phyloP scores from a whole-genome alignment of 1,284 basidiomycete species.

The Austropuccinia psidii region DNA sequence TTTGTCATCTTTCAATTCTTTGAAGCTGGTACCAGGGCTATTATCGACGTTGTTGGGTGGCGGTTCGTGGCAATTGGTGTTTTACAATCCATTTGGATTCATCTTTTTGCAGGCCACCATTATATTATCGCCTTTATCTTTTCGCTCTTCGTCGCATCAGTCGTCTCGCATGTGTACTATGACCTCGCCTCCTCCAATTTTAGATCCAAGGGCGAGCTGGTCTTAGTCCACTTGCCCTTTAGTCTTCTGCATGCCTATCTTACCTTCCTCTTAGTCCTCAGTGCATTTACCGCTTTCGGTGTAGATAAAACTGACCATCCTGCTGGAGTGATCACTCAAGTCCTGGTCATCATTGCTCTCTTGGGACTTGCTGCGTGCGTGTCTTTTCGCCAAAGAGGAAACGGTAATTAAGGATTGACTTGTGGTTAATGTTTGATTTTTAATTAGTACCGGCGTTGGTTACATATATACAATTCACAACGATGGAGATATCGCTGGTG shows the following conservation, averaged over 20 bases:
- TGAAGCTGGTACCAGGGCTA: slow-evolving; percentile 42
- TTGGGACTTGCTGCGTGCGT: slow-evolving; percentile 47
- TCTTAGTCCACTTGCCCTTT: slow-evolving; percentile 50
- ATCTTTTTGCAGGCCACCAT: slow-evolving; percentile 39
- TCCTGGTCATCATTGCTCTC: slow-evolving; percentile 47
- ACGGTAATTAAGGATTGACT: not conserved
- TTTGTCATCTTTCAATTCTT: slow-evolving; percentile 45
- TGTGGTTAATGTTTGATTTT: not conserved
- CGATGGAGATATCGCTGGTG: slow-evolving; percentile 48
- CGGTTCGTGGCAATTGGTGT: slow-evolving; percentile 47
- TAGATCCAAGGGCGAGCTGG: slow-evolving; percentile 39
- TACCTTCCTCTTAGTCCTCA: slow-evolving; percentile 46
- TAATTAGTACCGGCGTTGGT: slow-evolving; percentile 45
- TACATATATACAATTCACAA: slow-evolving; percentile 46
- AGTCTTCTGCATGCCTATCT: slow-evolving; percentile 43
- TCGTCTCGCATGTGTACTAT: slow-evolving; percentile 49
- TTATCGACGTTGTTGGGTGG: slow-evolving; percentile 48
- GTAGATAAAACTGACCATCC: slow-evolving; percentile 43
- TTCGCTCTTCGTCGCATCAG: slow-evolving; percentile 47
- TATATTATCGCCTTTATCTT: slow-evolving; percentile 48
- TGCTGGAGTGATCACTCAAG: slow-evolving; percentile 46
- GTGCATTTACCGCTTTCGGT: slow-evolving; percentile 48
- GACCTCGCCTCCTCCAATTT: slow-evolving; percentile 44
- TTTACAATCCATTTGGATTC: slow-evolving; percentile 44
- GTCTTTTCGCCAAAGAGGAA: too few relatives aligned